Evolutionary conservation across 768 basidiomycete species (phyloP), one percentile per base, ranked within the genome.

Genomic region (Tephrocybe rancida): DNA sequence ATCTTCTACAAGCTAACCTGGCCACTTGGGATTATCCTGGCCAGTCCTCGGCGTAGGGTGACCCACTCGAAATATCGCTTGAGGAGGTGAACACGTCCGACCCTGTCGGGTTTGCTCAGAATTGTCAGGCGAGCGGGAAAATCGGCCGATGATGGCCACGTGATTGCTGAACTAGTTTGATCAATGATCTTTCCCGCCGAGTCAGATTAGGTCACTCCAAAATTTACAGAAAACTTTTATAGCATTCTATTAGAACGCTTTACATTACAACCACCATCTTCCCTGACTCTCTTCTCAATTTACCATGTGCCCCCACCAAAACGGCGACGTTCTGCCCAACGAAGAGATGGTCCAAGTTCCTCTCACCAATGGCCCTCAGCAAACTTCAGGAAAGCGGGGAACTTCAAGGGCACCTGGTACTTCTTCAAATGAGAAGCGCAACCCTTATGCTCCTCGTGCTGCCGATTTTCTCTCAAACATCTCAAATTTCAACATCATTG

Each of bases 401-500:
- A 74, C 73, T 42, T 73, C 60, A 35, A 55, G 65, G 37, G 56
- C 63, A 38, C 70, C 72, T 26, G 69, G 71, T 43, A 68, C 76
- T 22, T n/a, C n/a, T n/a, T 68, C 73, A 46, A 79, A 76, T 47
- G 81, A 78, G 54, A 74, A 66, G 18, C 70, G 75, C 52, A 94
- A 94, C 67, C 88, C 92, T 13, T 96, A 96, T 67, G 93, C 90
- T 30, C 87, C 93, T 10, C 84, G 94, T n/a, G 90, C 91, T 14
- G 84, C 90, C 19, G 94, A 96, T 70, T 95, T 95, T 70, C 74
- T 96, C 58, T 95, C 88, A 69, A 97, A 97, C 69, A 74, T 92
- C 64, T 92, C 86, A 42, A 94, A 94, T 76, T 95, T 94, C 74
- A 92, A 87, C 71, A 98, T 97, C 73, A 98, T 98, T 67, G 95